Conservation (phyloP, 257 asterid species). For the Solanum ossicruentum region DNA sequence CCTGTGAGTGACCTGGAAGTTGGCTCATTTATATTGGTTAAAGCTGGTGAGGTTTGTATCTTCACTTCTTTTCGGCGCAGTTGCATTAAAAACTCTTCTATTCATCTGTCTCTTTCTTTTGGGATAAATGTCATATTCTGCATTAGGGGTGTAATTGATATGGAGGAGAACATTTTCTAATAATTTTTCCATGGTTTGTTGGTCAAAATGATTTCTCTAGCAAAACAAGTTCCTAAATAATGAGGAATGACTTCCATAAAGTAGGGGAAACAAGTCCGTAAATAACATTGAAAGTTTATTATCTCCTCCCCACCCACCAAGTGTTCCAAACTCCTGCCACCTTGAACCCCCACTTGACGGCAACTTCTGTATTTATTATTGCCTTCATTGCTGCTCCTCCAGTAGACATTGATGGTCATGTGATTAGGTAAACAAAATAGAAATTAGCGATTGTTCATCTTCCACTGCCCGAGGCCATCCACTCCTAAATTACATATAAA, state of each 20-base stretch:
- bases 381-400: too few species aligned
- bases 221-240: too few species aligned
- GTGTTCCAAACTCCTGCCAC: background rate
- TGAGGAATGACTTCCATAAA: background rate
- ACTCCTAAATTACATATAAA: background rate
- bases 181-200: too few species aligned
- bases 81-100: background rate
- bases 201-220: too few species aligned
- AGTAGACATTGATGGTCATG: too few species aligned
- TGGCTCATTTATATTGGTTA: conserved; percentile 82
- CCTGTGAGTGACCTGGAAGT: conserved; percentile 71
- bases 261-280: background rate
- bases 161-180: background rate
- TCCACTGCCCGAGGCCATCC: background rate
- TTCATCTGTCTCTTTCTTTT: background rate
- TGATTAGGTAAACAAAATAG: too few species aligned
- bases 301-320: background rate
- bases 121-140: background rate
- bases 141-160: background rate
- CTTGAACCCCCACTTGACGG: background rate
- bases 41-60: conserved; percentile 99
- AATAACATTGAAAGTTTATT: background rate
- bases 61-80: background rate
- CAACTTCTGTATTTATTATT: too few species aligned
- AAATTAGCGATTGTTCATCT: too few species aligned